Base-by-base conservation (phyloP, 208 protist species). In the Herpetomonas muscarum region DNA sequence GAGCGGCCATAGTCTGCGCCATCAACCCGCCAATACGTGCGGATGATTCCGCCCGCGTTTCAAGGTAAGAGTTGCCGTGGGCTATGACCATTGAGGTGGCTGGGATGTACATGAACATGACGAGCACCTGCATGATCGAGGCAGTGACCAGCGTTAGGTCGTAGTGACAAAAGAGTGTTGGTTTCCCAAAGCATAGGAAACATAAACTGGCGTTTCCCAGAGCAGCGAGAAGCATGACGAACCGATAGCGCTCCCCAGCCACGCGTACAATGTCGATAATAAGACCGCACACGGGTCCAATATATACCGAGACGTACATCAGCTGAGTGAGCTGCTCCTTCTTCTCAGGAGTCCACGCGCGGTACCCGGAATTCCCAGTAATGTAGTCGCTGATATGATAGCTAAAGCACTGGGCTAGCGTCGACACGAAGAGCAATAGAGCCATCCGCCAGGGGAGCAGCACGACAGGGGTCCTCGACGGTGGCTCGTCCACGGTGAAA, bases 51-150 rank as follows among this genome's bases (percentile, higher is more conserved):
- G 36, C 39, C 4, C 50, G 37, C 32, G 56, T 64, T 31, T 69
- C 57, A 0, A 66, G 36, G 10, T 61, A 24, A 30, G 54, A 37
- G 53, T 75, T 69, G 6, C 46, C 63, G 45, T 75, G 63, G 30
- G 54, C 46, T 29, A 70, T 70, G 19, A 75, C 63, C 21, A 69
- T 52, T 2, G 45, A 62, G 34, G 64, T 75, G 53, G 61, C 57
- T 21, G 69, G 69, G n/a, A 75, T 59, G 69, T 75, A 70, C 22
- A 75, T 61, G 48, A 75, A 75, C 63, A 75, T 75, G 13, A 56
- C 54, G 24, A 54, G 36, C 36, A 71, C 55, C 54, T 71, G 21
- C 58, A 64, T 57, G 28, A 72, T 12, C 55, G 54, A 67, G 30
- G 29, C 19, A 13, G 71, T 55, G 15, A 71, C 39, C 3, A 67